Evolutionary conservation across 2,329 filamentous ascomycete genomes (phyloP), one percentile per base, ranked within the genome.

Genomic region (Cytospora schulzeri): DNA sequence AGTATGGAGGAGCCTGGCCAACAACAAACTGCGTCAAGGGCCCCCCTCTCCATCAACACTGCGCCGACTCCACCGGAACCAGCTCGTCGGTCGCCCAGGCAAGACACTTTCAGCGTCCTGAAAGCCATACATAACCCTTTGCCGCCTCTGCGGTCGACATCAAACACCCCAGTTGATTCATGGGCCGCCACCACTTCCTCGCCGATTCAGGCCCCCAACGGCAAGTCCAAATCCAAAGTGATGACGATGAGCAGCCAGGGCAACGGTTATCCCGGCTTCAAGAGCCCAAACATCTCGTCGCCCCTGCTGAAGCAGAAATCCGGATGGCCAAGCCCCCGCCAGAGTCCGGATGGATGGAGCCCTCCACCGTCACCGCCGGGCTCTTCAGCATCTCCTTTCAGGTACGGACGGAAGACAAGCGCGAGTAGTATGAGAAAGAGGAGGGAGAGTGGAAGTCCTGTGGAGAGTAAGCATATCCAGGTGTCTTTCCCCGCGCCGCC

Each of bases 401-500:
- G 19, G 12, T 56, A 41, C 19, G 41, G 19, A 11, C 62, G 62
- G 9, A 66, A 64, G 48, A 50, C 41, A 8, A 55, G 55, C 35
- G 19, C 35, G 2, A 17, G 50, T 5, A 24, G 51, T 2, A 41
- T 14, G 31, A 67, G 22, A 53, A 67, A 57, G 54, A 67, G 63
- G 24, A 70, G 63, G 57, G 68, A 68, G 26, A 52, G 71, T 60
- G 69, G 75, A 65, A 70, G 73, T 66, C 78, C 78, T 0, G 73
- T 75, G 0, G 76, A 79, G 71, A 70, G 65, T 8, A 71, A 70
- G 24, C 74, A 70, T 62, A 75, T 81, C 22, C 74, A 76, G 69
- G 76, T 73, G 11, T 73, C 73, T 3, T 81, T 82, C 68, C 74
- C 76, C 35, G 76, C 75, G 26, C 78, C 78, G 17, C 78, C 78